These are phyloP conservation scores for Leccinum olivaceoglutinosum DNA, from an alignment of 1,284 basidiomycete genomes.

Conservation along the genomic window DNA sequence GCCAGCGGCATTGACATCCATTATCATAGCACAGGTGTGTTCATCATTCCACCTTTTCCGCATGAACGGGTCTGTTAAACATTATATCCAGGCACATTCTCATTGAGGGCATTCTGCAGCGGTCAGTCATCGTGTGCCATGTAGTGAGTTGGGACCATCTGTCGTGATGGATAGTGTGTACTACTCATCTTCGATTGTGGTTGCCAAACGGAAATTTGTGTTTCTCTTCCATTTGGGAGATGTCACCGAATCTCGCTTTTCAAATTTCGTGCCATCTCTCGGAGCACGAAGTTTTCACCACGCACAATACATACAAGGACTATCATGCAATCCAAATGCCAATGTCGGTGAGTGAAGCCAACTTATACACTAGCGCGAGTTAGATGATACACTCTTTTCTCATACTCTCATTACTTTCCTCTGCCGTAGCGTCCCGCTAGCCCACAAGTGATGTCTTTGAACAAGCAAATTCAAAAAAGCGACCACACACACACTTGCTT, in stretches of 20 bases:
- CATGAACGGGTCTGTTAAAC: constrained; percentile 4
- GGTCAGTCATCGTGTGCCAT: constrained; percentile 67
- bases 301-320: background rate
- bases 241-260: background rate
- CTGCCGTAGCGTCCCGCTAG: background rate
- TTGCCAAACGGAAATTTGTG: background rate
- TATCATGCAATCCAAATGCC: background rate
- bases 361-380: background rate
- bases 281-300: background rate
- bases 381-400: background rate
- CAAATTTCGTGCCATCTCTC: background rate
- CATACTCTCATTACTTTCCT: background rate
- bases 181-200: constrained; percentile 63
- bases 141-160: constrained; percentile 59
- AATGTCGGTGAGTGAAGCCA: background rate
- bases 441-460: background rate
- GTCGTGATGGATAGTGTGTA: constrained; percentile 46
- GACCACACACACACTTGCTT: background rate
- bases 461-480: background rate
- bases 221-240: background rate
- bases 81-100: constrained; percentile 48
- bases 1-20: constrained; percentile 39
- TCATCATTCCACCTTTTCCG: constrained; percentile 8
- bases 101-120: constrained; percentile 52
- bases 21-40: constrained; percentile 61